Base-by-base conservation (phyloP, 768 basidiomycete species). In the Terana coerulea region DNA sequence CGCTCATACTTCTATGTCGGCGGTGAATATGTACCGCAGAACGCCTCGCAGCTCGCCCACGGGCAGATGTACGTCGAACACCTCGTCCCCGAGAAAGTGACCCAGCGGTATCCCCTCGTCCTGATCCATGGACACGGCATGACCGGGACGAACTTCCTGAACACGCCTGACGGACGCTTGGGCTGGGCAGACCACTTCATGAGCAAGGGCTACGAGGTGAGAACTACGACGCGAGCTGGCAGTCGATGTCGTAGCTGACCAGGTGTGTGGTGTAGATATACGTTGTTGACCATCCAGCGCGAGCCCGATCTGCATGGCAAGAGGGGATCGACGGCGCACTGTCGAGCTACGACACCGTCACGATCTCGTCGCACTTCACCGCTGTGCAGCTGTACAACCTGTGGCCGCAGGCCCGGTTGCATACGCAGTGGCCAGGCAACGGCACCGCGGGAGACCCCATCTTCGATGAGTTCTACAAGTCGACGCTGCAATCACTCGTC, bases 361-460 rank as follows among this genome's bases (percentile, higher is more conserved):
- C 12, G 26, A 30, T 46, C 24, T 24, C 7, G 44, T 12, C 44
- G 5, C 4, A 9, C 5, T 46, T 46, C 44, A 46, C 44, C 24
- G 44, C 25, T 19, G 9, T 75, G 2, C 62, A 69, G 54, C 48
- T 56, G 2, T 69, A 68, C 54, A 59, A 66, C 15, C 61, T 76
- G 29, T 79, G 78, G 78, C 72, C 76, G 0, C 69, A 75, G 56
- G 73, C 77, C 3, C 52, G 56, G 1, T 59, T 76, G 36, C 76
- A 77, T 41, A 78, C 75, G 0, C 76, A 78, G 51, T 79, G 78
- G 78, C 77, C 75, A 2, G 78, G 78, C 15, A 74, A 70, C 45
- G 78, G 78, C n/a, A 70, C 63, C 42, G 59, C 64, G 25, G 76
- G 76, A 3, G 78, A 80, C 46, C 56, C 69, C 0, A 58, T 60